These are phyloP conservation scores for Lodderomyces margitis DNA, from an alignment of 1,139 yeast species.

Conservation along the genomic window DNA sequence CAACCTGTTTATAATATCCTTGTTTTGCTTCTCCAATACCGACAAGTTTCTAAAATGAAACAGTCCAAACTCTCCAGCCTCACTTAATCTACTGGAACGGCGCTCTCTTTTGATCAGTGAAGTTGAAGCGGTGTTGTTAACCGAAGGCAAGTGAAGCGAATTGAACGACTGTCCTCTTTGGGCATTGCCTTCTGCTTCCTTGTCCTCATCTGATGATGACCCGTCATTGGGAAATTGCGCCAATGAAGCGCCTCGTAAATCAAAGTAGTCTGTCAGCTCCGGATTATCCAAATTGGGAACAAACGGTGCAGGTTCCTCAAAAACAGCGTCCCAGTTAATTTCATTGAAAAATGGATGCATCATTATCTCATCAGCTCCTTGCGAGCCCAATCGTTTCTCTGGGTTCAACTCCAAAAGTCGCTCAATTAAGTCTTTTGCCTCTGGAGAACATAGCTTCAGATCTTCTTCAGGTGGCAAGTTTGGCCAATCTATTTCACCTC, in stretches of 20 bases:
- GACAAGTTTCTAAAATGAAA: conserved; percentile 87
- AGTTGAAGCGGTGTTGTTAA: conserved; percentile 9
- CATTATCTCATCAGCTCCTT: conserved; percentile 78
- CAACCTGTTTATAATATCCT: conserved; percentile 83
- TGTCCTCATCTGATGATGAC: conserved; percentile 9
- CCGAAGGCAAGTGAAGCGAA: conserved; percentile 8
- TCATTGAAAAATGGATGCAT: conserved; percentile 72
- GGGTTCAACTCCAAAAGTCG: conserved; percentile 65
- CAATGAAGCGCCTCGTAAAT: conserved; percentile 79
- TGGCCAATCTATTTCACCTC: conserved; percentile 85
- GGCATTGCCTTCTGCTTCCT: conserved; percentile 7
- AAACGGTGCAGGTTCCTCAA: conserved; percentile 76
- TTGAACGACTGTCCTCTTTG: conserved; percentile 10
- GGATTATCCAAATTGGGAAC: conserved; percentile 80
- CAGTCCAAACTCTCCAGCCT: conserved; percentile 83
- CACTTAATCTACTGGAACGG: conserved; percentile 68
- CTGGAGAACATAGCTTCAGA: conserved; percentile 53
- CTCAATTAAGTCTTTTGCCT: conserved; percentile 71
- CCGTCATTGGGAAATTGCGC: conserved; percentile 60
- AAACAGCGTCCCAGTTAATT: conserved; percentile 73
- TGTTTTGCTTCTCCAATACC: conserved; percentile 89
- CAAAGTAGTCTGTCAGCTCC: conserved; percentile 90
- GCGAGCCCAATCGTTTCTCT: conserved; percentile 62
- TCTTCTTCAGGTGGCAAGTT: conserved; percentile 58
- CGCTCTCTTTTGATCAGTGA: conserved; percentile 51